Evolutionary conservation across 768 basidiomycete species (phyloP).

Genomic region (Sarcomyxa edulis): DNA sequence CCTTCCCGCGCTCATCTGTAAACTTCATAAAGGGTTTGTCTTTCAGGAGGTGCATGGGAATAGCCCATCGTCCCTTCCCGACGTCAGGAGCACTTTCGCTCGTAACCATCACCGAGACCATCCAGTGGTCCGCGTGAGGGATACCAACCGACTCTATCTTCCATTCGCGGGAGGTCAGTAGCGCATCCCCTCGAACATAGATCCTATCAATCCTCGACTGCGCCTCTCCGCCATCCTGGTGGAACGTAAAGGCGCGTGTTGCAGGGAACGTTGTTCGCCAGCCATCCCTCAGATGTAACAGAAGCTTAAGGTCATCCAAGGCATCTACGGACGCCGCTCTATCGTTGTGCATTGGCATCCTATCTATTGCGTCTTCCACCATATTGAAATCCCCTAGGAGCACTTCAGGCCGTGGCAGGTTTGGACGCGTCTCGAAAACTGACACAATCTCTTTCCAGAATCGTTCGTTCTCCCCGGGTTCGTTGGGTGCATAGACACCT

Average conservation of each 20-base stretch:
- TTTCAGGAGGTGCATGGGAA: conserved; percentile 15
- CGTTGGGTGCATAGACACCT: conserved; percentile 31
- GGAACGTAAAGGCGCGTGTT: conserved; percentile 20
- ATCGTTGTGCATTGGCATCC: conserved; percentile 22
- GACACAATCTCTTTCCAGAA: conserved; percentile 23
- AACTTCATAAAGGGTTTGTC: conserved; percentile 12
- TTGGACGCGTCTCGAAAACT: conserved; percentile 4
- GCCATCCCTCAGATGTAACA: conserved; percentile 19
- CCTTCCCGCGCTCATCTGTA: neutral
- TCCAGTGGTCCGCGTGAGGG: conserved; percentile 21
- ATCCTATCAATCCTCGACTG: conserved; percentile 31
- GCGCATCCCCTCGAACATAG: conserved; percentile 15
- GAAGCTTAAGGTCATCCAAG: conserved; percentile 15
- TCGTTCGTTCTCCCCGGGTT: conserved; percentile 12
- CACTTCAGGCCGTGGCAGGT: conserved; percentile 19
- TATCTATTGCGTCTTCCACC: conserved; percentile 30
- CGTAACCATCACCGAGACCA: conserved; percentile 18
- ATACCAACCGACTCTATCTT: conserved; percentile 14
- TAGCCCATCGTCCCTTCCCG: conserved; percentile 26
- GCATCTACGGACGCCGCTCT: conserved; percentile 1
- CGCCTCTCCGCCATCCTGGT: conserved; percentile 8
- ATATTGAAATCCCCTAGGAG: conserved; percentile 39
- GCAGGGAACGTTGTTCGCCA: conserved; percentile 23
- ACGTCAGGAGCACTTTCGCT: conserved; percentile 16
- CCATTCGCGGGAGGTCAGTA: conserved; percentile 17